Base-by-base conservation (phyloP, 2,329 filamentous ascomycete species). In the Sodiomyces alkalinus region DNA sequence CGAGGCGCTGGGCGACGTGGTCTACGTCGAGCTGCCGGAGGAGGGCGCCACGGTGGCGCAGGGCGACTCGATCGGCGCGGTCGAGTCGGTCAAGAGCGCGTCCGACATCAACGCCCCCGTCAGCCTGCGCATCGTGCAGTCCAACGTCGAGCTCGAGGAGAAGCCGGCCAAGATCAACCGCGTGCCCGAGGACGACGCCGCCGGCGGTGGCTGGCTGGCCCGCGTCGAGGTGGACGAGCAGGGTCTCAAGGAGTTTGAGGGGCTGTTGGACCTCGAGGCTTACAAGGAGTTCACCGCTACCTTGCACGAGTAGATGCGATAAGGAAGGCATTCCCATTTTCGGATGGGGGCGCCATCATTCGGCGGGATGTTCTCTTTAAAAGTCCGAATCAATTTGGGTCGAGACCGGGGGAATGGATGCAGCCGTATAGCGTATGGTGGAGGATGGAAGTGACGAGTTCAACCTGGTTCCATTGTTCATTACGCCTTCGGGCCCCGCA, bases 71-170 rank as follows among this genome's bases (percentile, higher is more conserved):
- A 80, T 96, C 42, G 90, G 90, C 41, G 85, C 87, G 35, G 87
- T 98, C 43, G 90, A 98, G 64, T 94, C 85, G 3, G 90, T 98
- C 55, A 98, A 98, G 68, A 90, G 80, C 37, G 90, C 90, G n/a
- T 87, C 82, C 38, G 90, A 98, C 53, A 93, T 98, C 63, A 79
- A 93, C 60, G 76, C 83, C 10, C 90, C 90, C 12, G 69, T 94
- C 40, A 60, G 67, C 29, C 87, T 87, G 48, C 79, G 61, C 41
- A 72, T 98, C 35, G 65, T 71, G 20, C 70, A 78, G 46, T 64
- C 75, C 45, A 98, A 98, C 61, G 47, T 49, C 8, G 48, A 62
- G 34, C 68, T 98, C 36, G 80, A 92, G 54, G 78, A 90, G 53
- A 86, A 80, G 62, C 87, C 90, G 14, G 70, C 70, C 34, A 76